phyloP scores from a whole-genome alignment of 306 rosid genomes.

The Trifolium fragiferum region DNA sequence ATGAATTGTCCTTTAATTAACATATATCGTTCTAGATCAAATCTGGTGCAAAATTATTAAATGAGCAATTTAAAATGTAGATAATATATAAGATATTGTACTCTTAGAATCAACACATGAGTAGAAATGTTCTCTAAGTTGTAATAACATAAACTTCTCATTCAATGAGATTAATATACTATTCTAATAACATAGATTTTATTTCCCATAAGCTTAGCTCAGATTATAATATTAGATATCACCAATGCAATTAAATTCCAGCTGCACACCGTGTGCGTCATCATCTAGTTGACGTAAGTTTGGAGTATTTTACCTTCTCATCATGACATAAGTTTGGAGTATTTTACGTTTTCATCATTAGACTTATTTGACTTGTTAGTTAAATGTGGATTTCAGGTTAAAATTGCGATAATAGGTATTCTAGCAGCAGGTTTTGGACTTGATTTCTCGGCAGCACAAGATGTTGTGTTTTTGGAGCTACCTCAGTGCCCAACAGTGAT shows the following conservation, averaged over 20 bases:
- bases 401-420: slow-evolving; percentile 86
- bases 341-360: not conserved
- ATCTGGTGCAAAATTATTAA: slow-evolving; percentile 8
- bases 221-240: not conserved
- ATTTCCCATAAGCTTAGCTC: not conserved
- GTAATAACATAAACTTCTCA: not conserved
- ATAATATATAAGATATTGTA: not conserved
- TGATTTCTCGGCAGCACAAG: slow-evolving; percentile 89
- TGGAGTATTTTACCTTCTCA: slow-evolving; percentile 23
- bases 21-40: slow-evolving; percentile 24
- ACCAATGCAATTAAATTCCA: not conserved
- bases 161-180: not conserved
- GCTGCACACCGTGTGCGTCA: not conserved
- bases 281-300: not conserved
- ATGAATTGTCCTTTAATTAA: slow-evolving; percentile 9
- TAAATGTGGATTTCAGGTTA: slow-evolving; percentile 63
- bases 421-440: slow-evolving; percentile 96
- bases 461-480: slow-evolving; percentile 94
- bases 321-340: slow-evolving; percentile 17
- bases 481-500: slow-evolving; percentile 79
- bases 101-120: not conserved
- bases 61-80: slow-evolving; percentile 9
- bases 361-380: slow-evolving; percentile 34
- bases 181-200: not conserved
- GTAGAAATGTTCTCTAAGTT: not conserved